Base-by-base conservation (phyloP, 768 basidiomycete species). In the Lyophyllum semitale region DNA sequence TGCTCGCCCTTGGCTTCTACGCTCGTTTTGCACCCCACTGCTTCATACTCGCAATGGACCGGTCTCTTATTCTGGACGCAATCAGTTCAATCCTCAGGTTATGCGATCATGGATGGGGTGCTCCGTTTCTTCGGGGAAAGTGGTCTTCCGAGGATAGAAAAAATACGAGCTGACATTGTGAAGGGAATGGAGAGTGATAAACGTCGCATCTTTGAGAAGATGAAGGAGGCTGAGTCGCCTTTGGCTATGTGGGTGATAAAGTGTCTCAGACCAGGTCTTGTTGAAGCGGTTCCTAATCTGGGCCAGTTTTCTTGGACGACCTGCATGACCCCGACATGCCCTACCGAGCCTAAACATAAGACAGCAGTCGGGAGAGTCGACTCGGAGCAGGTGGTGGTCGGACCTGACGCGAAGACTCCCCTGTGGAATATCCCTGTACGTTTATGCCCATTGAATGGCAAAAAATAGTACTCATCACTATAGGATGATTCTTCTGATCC, bases 11-110 rank as follows among this genome's bases (percentile, higher is more conserved):
- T 64, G 43, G 63, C 63, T 53, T 63, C 61, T 30, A 60, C 57
- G 6, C 63, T 63, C 53, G 54, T 54, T 35, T 51, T 60, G 29
- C 62, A 64, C 52, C 56, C 48, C 48, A 49, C 33, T 32, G 35
- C 56, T 46, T 52, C 55, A 48, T 56, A 46, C 49, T 55, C 55
- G 13, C 4, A 12, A 42, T 63, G 61, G 61, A 15, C 4, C 22
- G 53, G 59, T 50, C 57, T 64, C 45, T 53, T 64, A 33, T n/a
- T n/a, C 27, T 65, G 59, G 59, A 51, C 59, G 17, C 52, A 56
- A 37, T 60, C 59, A 12, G 37, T 32, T 54, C 41, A 18, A 48
- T 48, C 51, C 45, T 32, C 47, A 2, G 53, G 50, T 32, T 60
- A 59, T 53, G 56, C 61, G 40, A 60, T 58, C 45, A 60, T 60